phyloP scores from a whole-genome alignment of 2,329 filamentous ascomycete genomes.

The Arthrobotrys musiformis region DNA sequence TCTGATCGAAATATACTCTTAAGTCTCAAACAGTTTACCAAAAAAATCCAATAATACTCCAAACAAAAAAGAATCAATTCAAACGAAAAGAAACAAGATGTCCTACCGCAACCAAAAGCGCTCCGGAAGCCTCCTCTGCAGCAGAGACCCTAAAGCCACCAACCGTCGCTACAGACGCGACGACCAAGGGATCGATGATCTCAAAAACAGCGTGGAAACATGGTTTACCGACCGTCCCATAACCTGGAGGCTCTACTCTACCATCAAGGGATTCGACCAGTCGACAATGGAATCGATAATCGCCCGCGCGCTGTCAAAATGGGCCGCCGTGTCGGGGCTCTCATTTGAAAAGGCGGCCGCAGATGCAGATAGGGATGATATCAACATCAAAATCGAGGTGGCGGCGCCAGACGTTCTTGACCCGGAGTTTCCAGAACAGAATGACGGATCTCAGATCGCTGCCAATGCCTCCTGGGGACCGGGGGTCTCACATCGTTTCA shows the following conservation, averaged over 20 bases:
- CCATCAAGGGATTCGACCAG: neutral
- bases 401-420: neutral
- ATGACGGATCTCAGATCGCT: neutral
- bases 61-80: too few species aligned
- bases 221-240: slow-evolving; percentile 11
- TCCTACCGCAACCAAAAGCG: neutral
- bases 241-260: slow-evolving; percentile 3
- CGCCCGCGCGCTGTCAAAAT: neutral
- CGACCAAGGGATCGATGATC: neutral
- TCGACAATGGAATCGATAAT: slow-evolving; percentile 4
- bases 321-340: neutral
- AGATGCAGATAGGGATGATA: neutral
- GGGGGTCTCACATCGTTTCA: neutral
- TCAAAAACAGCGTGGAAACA: neutral
- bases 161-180: neutral
- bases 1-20: too few species aligned
- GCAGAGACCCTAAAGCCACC: neutral
- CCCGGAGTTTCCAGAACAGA: neutral
- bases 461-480: slow-evolving; percentile 4
- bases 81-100: neutral
- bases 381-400: neutral
- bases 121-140: neutral
- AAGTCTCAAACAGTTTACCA: too few species aligned
- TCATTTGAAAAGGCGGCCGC: slow-evolving; percentile 1
- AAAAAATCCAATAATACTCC: too few species aligned